phyloP scores from a whole-genome alignment of 257 asterid species.

The Scutellaria galericulata region DNA sequence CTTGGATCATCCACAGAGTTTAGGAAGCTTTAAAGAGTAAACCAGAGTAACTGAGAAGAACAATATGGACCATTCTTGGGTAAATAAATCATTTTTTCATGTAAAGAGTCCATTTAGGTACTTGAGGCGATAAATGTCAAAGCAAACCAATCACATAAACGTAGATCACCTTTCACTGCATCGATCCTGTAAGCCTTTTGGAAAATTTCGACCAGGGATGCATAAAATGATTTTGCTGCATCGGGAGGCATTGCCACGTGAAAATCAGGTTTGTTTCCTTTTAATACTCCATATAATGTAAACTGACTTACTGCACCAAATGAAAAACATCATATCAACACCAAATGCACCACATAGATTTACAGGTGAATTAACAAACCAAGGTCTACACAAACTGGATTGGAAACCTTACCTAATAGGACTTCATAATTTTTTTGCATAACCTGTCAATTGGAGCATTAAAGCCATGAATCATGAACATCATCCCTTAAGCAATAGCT shows the following conservation, averaged over 20 bases:
- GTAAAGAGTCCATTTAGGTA: not conserved
- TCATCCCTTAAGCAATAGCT: constrained; percentile 32
- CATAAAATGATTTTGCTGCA: constrained; percentile 72
- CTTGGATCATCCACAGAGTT: not conserved
- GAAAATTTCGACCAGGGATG: constrained; percentile 74
- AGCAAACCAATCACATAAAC: not conserved
- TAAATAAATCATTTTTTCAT: too few species aligned
- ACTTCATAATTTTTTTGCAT: constrained; percentile 78
- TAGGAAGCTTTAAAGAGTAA: not conserved
- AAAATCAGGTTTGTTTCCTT: constrained; percentile 97
- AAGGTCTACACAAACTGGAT: not conserved
- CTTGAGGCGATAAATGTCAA: not conserved
- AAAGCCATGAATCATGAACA: constrained; percentile 20
- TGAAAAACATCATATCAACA: constrained; percentile 28
- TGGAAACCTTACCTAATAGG: constrained; percentile 60
- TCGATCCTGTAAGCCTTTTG: constrained; percentile 72
- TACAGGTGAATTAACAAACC: constrained; percentile 6
- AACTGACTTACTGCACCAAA: constrained; percentile 86
- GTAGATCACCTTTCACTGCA: constrained; percentile 67
- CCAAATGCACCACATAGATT: constrained; percentile 14
- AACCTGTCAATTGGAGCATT: constrained; percentile 61
- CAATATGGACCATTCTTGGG: not conserved
- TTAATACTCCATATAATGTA: constrained; percentile 78
- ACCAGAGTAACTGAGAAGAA: constrained; percentile 1
- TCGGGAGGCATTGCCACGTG: constrained; percentile 97